Conservation (phyloP, 164 flowering plant genomes). For the Piper longum region DNA sequence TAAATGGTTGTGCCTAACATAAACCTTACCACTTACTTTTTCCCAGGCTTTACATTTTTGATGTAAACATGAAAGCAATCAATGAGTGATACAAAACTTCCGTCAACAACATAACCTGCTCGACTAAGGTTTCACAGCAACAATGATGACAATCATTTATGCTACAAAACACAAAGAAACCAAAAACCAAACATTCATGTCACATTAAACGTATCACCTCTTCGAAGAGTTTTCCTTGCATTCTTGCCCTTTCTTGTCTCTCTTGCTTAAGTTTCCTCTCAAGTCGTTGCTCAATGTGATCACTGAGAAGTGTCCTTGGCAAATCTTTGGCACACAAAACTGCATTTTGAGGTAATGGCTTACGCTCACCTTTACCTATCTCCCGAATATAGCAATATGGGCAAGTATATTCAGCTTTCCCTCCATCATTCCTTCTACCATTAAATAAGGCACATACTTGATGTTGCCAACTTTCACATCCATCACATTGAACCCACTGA, state of each 20-base stretch:
- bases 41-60: too few relatives aligned
- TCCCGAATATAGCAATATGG: slow-evolving; percentile 8
- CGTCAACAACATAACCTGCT: too few relatives aligned
- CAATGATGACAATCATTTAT: too few relatives aligned
- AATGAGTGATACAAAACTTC: too few relatives aligned
- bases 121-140: too few relatives aligned
- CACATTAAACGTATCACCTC: slow-evolving; percentile 6
- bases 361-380: slow-evolving; percentile 7
- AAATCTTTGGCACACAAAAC: slow-evolving; percentile 15
- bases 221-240: slow-evolving; percentile 6
- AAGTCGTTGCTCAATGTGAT: slow-evolving; percentile 15
- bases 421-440: slow-evolving; percentile 5
- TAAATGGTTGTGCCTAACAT: too few relatives aligned
- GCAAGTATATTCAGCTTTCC: slow-evolving; percentile 13
- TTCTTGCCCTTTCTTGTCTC: slow-evolving; percentile 11
- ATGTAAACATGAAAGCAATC: too few relatives aligned
- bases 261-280: slow-evolving; percentile 7
- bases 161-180: too few relatives aligned
- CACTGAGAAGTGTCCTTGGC: slow-evolving; percentile 14
- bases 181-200: too few relatives aligned
- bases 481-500: slow-evolving; percentile 22
- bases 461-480: slow-evolving; percentile 18
- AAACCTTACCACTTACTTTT: too few relatives aligned
- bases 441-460: slow-evolving; percentile 18
- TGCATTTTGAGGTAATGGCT: slow-evolving; percentile 9